Evolutionary conservation across 495 filamentous ascomycete genomes (phyloP).

Genomic region (Penicillium taxi): DNA sequence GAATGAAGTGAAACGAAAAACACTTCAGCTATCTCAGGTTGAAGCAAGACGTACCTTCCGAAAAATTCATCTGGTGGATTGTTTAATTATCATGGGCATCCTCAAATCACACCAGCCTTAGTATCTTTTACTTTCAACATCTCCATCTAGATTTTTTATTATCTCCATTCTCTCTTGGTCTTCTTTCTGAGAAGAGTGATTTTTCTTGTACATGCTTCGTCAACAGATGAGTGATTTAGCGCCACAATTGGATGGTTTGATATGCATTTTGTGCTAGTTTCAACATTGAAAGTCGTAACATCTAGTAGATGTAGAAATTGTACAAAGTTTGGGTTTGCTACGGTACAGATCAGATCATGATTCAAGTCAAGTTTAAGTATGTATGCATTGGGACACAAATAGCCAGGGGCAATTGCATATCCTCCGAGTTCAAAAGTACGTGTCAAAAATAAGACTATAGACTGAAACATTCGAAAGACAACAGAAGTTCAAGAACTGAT

Average conservation of each 20-base stretch:
- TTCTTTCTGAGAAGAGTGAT: not conserved
- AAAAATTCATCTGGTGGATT: constrained; percentile 14
- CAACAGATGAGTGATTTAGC: constrained; percentile 18
- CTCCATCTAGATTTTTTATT: constrained; percentile 12
- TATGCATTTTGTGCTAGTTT: too few relatives aligned
- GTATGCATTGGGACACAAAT: too few relatives aligned
- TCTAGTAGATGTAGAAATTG: constrained; percentile 13
- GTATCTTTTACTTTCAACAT: not conserved
- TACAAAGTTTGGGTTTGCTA: not conserved
- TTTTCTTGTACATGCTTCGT: constrained; percentile 24
- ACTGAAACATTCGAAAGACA: not conserved
- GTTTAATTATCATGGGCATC: constrained; percentile 17
- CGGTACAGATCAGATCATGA: too few relatives aligned
- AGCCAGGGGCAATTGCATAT: too few relatives aligned
- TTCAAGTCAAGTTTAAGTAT: too few relatives aligned
- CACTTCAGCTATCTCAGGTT: constrained; percentile 1
- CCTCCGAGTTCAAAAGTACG: too few relatives aligned
- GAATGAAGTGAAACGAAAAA: not conserved
- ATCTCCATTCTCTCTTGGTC: constrained; percentile 1
- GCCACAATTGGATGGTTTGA: too few relatives aligned
- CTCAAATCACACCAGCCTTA: constrained; percentile 8
- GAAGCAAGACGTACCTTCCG: constrained; percentile 1
- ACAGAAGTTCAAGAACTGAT: not conserved
- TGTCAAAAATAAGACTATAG: too few relatives aligned
- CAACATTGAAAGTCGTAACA: too few relatives aligned